phyloP scores from a whole-genome alignment of 2,329 filamentous ascomycete genomes.

The Trichoderma sp. region DNA sequence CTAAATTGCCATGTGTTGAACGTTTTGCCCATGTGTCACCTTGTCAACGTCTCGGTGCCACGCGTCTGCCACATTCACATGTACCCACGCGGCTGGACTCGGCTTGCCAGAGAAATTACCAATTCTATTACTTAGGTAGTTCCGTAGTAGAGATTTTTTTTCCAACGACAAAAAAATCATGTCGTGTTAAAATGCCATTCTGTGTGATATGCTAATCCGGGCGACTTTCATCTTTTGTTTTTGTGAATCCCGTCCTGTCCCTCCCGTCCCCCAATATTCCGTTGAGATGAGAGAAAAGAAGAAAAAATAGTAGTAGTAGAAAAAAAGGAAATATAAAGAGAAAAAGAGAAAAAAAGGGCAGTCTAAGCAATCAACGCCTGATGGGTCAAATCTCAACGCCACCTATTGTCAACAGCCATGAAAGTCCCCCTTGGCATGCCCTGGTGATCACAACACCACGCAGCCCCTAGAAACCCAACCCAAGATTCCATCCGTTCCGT shows the following conservation, averaged over 20 bases:
- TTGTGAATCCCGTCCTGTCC: slow-evolving; percentile 12
- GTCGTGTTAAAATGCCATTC: slow-evolving; percentile 7
- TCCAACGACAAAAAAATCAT: background rate
- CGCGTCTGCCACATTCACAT: background rate
- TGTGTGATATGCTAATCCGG: slow-evolving; percentile 9
- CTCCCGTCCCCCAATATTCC: background rate
- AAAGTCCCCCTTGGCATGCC: slow-evolving; percentile 5
- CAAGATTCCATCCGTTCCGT: slow-evolving; percentile 3
- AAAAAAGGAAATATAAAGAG: background rate
- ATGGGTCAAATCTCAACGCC: slow-evolving; percentile 13
- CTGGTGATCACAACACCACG: background rate
- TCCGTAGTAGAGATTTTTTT: background rate
- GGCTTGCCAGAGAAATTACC: background rate
- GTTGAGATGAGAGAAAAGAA: background rate
- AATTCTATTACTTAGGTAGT: slow-evolving; percentile 9
- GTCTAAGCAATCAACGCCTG: slow-evolving; percentile 18
- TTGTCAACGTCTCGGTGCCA: background rate
- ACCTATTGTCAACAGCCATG: slow-evolving; percentile 16
- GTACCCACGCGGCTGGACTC: background rate
- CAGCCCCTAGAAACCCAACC: slow-evolving; percentile 7
- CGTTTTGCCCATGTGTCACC: background rate
- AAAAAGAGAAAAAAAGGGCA: background rate
- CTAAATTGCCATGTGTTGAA: background rate
- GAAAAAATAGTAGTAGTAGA: background rate
- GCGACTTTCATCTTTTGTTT: slow-evolving; percentile 5